These are phyloP conservation scores for Colletotrichum cereale DNA, from an alignment of 2,329 filamentous ascomycete genomes.

Conservation along the genomic window DNA sequence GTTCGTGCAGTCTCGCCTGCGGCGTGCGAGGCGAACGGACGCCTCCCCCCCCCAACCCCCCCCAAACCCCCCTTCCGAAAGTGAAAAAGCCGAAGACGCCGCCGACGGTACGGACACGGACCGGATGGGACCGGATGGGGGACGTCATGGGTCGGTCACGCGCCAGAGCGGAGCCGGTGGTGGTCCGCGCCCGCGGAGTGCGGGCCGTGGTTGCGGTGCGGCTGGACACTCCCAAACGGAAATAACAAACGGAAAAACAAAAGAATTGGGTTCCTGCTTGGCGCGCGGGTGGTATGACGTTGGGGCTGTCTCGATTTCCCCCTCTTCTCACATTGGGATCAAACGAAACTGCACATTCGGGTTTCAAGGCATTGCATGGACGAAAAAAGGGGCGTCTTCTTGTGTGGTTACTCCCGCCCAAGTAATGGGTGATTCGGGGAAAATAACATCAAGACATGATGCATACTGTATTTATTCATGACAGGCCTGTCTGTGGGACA, in stretches of 20 bases:
- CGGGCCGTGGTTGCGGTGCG: not conserved
- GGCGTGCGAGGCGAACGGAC: not conserved
- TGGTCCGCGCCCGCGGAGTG: not conserved
- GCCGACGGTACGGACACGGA: conserved; percentile 29
- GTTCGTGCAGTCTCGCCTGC: not conserved
- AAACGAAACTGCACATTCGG: not conserved
- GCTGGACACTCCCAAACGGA: not conserved
- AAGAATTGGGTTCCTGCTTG: not conserved
- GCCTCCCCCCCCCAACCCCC: not conserved
- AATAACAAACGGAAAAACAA: not conserved
- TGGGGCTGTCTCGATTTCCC: not conserved
- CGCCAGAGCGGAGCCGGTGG: conserved; percentile 21
- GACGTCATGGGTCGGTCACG: conserved; percentile 31
- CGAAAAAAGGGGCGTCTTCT: not conserved
- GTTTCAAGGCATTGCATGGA: not conserved
- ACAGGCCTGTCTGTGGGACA: not conserved
- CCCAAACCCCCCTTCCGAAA: not conserved
- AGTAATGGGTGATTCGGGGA: not conserved
- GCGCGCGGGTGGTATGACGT: conserved; percentile 3
- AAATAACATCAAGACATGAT: not conserved
- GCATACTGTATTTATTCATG: conserved; percentile 1
- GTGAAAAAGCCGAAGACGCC: not conserved
- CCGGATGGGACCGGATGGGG: not conserved
- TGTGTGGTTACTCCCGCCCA: not conserved
- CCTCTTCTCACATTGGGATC: not conserved